A percentile compares a stretch with the other conserved stretches of the same genome.
Conservation (phyloP, 1,139 yeast species). For the Candida tetrigidarum region DNA sequence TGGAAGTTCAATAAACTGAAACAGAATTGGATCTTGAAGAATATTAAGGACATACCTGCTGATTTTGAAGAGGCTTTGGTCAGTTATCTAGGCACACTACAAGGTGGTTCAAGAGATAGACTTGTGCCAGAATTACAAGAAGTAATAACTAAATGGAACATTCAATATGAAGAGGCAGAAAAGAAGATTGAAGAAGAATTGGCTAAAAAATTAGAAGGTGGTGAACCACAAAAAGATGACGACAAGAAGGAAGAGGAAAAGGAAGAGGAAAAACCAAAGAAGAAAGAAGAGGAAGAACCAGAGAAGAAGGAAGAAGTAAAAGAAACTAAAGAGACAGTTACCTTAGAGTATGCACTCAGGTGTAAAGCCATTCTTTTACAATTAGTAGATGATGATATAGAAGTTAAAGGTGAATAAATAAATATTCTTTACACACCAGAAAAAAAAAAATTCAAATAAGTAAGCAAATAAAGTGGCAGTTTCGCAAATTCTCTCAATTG, state of each 20-base stretch:
- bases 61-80: conserved; percentile 59
- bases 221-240: too few relatives aligned
- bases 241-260: too few relatives aligned
- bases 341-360: conserved; percentile 17
- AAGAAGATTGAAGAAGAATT: conserved; percentile 41
- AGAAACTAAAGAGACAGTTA: conserved; percentile 17
- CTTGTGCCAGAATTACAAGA: conserved; percentile 54
- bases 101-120: conserved; percentile 73
- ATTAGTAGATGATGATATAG: conserved; percentile 15
- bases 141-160: conserved; percentile 62
- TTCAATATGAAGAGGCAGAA: conserved; percentile 45
- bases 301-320: conserved; percentile 14
- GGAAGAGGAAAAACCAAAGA: conserved; percentile 17
- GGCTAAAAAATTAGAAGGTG: conserved; percentile 25
- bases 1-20: conserved; percentile 97
- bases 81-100: conserved; percentile 66
- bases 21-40: conserved; percentile 88
- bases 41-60: conserved; percentile 58
- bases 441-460: neutral
- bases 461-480: neutral
- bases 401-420: conserved; percentile 15
- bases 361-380: conserved; percentile 15
- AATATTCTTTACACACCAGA: neutral
- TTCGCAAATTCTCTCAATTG: neutral
- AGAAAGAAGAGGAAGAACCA: conserved; percentile 14